These are phyloP conservation scores for Neurospora tetrasperma DNA, from an alignment of 495 filamentous ascomycete genomes.

Conservation along the genomic window DNA sequence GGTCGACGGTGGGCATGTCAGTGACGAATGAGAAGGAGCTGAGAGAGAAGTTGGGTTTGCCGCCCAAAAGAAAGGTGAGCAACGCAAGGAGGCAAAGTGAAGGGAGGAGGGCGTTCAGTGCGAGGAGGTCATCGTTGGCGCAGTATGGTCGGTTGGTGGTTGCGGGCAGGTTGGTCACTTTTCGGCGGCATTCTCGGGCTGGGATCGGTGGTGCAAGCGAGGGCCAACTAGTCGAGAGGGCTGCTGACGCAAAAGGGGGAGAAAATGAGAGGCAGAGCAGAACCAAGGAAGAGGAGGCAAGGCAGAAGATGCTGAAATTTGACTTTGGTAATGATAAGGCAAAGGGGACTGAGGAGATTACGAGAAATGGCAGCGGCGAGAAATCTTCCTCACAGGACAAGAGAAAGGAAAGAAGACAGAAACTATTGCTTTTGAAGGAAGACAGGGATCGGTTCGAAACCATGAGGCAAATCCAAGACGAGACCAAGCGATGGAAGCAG, in stretches of 20 bases:
- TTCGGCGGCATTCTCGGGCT: slow-evolving; percentile 5
- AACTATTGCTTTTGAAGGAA: slow-evolving; percentile 40
- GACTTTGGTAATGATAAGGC: slow-evolving; percentile 13
- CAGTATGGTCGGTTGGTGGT: slow-evolving; percentile 28
- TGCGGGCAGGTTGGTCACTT: slow-evolving; percentile 26
- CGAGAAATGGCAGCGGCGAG: slow-evolving; percentile 10
- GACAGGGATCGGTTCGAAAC: slow-evolving; percentile 62
- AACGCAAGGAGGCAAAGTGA: neutral
- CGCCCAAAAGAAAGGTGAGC: slow-evolving; percentile 13
- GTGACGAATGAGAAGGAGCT: slow-evolving; percentile 38
- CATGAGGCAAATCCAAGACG: slow-evolving; percentile 62
- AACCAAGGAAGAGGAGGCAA: neutral
- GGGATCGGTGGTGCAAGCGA: neutral
- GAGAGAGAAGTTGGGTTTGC: slow-evolving; percentile 31
- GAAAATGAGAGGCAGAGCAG: neutral
- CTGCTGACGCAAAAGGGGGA: neutral
- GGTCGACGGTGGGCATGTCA: slow-evolving; percentile 45
- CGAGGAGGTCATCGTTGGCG: slow-evolving; percentile 17
- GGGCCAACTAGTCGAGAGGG: neutral
- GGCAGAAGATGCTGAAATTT: neutral
- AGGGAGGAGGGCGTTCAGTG: neutral
- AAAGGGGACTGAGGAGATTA: slow-evolving; percentile 8
- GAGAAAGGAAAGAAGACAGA: slow-evolving; percentile 42
- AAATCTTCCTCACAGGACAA: slow-evolving; percentile 34
- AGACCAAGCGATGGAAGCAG: slow-evolving; percentile 50